Base-by-base conservation (phyloP, 2,329 filamentous ascomycete genomes). In the Beauveria brongniartii region DNA sequence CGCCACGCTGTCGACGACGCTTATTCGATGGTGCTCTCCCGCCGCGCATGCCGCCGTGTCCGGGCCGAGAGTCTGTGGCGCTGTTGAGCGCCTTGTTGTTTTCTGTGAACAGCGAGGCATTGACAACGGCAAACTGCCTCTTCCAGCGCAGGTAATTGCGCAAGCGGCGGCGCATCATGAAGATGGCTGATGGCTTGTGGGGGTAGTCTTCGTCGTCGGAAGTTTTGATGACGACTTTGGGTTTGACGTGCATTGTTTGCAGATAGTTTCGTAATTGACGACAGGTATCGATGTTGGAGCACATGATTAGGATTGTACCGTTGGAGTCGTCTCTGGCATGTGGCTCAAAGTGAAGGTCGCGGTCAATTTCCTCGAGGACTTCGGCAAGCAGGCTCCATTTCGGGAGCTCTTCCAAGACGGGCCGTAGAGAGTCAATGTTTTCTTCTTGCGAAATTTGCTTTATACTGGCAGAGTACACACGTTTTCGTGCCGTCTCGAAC, bases 221-320 rank as follows among this genome's bases (percentile, higher is more conserved):
- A 12, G 65, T 56, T 6, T 55, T 66, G 2, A 57, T 74, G 56
- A 82, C 78, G 50, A 69, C 70, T 68, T 72, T 81, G 58, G 85
- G 80, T 59, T 83, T 85, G 30, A 92, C 82, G 69, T 95, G 85
- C 91, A 96, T 97, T 7, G 86, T 92, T 71, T 96, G 89, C 22
- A 99, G 77, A 70, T 93, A 97, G 71, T 97, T 93, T 65, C 91
- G 86, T 47, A 99, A 78, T 68, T 99, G 94, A 16, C 89, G 84
- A 69, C 91, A 96, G 9, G 91, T 96, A 61, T 87, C 85, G 61
- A 90, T 86, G 68, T 96, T 93, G 28, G 88, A 88, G 70, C 93
- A 97, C 94, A 99, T 97, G 71, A 99, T 91, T 40, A 99, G 77
- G 55, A 96, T 91, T 2, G 90, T 91, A n/a, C 90, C 90, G 69